These are phyloP conservation scores for Nannochloropsis granulata DNA, from an alignment of 108 stramenopile genomes.

Conservation along the genomic window DNA sequence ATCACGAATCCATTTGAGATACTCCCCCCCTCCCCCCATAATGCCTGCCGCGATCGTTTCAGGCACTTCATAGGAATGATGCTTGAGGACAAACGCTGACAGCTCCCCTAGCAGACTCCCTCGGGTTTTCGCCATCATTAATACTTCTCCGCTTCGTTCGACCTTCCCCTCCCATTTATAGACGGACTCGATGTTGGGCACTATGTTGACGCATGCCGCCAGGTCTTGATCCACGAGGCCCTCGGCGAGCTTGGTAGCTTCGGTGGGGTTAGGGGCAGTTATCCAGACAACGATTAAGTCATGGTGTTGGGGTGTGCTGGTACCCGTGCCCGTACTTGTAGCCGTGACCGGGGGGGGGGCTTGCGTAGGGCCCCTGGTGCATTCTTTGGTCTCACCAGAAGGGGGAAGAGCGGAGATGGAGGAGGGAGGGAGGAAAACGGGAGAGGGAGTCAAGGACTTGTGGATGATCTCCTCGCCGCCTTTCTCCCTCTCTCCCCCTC, in stretches of 20 bases:
- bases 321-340: no score
- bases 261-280: background rate
- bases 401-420: background rate
- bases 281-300: background rate
- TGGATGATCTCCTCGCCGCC: background rate
- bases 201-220: background rate
- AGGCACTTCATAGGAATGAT: background rate
- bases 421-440: background rate
- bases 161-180: background rate
- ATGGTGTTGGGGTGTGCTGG: background rate
- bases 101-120: background rate
- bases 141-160: background rate
- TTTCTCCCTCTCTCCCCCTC: background rate
- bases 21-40: background rate
- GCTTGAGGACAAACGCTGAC: background rate
- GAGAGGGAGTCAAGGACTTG: background rate
- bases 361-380: no score
- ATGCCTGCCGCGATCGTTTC: background rate
- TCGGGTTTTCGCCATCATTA: background rate
- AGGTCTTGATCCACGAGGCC: background rate
- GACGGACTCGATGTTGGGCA: background rate
- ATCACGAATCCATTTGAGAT: background rate
- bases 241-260: background rate
- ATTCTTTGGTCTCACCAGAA: background rate
- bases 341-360: no score